Conservation (phyloP, 352 stramenopile genomes). For the Phytophthora palmivora region DNA sequence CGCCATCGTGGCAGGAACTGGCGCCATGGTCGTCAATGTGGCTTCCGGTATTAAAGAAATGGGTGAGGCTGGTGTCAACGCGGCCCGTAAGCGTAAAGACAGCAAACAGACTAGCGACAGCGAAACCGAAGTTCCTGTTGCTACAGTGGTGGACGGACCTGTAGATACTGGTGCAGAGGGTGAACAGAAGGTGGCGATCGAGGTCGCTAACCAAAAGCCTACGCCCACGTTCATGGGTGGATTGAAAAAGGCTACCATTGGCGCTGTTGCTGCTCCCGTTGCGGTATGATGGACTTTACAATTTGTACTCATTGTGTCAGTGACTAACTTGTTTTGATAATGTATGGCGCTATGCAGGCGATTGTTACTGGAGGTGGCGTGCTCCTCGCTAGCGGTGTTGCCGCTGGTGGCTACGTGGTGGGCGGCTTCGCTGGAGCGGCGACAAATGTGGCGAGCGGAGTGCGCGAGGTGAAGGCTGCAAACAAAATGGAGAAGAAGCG, state of each 20-base stretch:
- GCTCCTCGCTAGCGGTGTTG: conserved; percentile 78
- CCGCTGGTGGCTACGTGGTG: conserved; percentile 80
- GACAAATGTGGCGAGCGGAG: conserved; percentile 82
- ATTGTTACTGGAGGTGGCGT: conserved; percentile 82
- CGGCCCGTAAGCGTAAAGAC: conserved; percentile 64
- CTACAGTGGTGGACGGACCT: conserved; percentile 19
- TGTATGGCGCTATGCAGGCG: conserved; percentile 39
- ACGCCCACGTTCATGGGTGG: conserved; percentile 83
- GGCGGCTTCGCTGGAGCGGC: conserved; percentile 83
- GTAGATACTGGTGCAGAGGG: conserved; percentile 23
- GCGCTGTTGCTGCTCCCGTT: conserved; percentile 79
- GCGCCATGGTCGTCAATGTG: conserved; percentile 85
- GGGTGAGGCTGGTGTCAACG: conserved; percentile 84
- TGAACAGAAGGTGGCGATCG: conserved; percentile 31
- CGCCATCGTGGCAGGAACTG: conserved; percentile 74
- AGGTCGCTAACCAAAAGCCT: conserved; percentile 70
- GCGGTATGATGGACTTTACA: conserved; percentile 52
- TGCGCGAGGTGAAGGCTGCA: conserved; percentile 83
- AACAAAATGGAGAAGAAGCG: conserved; percentile 77
- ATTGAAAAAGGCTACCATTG: conserved; percentile 87
- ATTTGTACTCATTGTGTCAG: background rate
- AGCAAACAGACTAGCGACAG: conserved; percentile 55
- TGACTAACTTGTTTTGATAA: conserved; percentile 10
- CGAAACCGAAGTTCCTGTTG: conserved; percentile 41
- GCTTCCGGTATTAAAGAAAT: conserved; percentile 89